These are phyloP conservation scores for Neurospora crassa DNA, from an alignment of 2,329 filamentous ascomycete genomes.

Conservation along the genomic window DNA sequence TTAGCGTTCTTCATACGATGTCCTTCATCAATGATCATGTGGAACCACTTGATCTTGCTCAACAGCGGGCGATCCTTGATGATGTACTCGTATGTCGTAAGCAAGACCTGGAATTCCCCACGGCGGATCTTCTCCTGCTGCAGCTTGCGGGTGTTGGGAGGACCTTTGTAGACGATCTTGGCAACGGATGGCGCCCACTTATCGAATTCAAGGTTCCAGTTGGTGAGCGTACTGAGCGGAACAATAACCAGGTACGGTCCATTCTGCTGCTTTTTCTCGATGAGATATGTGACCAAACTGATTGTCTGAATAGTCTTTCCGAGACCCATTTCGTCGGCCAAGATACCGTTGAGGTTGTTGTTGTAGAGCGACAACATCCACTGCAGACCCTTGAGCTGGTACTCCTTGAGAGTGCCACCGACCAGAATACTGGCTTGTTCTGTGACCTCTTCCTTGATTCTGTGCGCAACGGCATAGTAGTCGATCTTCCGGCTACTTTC, in stretches of 20 bases:
- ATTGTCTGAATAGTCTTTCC: conserved; percentile 99
- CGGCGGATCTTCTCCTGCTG: conserved; percentile 92
- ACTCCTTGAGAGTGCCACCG: conserved; percentile 89
- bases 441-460: conserved; percentile 84
- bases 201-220: conserved; percentile 98
- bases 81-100: conserved; percentile 98
- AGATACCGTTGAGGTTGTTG: conserved; percentile 98
- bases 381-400: conserved; percentile 95
- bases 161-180: conserved; percentile 94
- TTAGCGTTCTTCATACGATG: conserved; percentile 99
- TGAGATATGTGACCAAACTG: conserved; percentile 92
- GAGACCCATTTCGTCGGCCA: conserved; percentile 99
- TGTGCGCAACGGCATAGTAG: conserved; percentile 97
- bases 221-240: conserved; percentile 90
- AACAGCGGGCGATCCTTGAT: conserved; percentile 95
- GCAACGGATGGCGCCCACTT: conserved; percentile 89
- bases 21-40: conserved; percentile 99
- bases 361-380: conserved; percentile 99
- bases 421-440: conserved; percentile 78
- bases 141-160: conserved; percentile 75
- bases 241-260: conserved; percentile 96
- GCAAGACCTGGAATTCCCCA: conserved; percentile 87
- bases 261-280: conserved; percentile 85
- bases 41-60: conserved; percentile 98
- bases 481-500: conserved; percentile 73